phyloP scores from a whole-genome alignment of 75 land plant species.

The Larix kaempferi region DNA sequence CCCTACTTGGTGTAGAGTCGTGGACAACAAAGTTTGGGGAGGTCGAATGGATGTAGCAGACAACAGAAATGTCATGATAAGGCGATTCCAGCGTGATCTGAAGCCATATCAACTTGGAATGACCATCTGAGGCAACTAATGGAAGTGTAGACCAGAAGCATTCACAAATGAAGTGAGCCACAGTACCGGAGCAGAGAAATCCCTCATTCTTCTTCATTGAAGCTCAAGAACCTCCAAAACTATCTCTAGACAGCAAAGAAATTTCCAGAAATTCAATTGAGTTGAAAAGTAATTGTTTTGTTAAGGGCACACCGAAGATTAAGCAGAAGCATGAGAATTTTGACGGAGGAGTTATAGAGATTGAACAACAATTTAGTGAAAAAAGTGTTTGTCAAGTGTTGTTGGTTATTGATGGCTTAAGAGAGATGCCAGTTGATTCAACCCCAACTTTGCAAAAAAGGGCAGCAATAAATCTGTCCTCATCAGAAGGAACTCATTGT shows the following conservation, averaged over 20 bases:
- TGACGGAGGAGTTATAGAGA: not conserved
- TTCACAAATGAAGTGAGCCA: not conserved
- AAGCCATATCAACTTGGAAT: not conserved
- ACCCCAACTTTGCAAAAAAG: constrained; percentile 4
- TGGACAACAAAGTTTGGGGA: too few species aligned
- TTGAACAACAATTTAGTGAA: constrained; percentile 10
- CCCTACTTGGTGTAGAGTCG: too few species aligned
- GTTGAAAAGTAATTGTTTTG: not conserved
- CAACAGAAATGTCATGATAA: too few species aligned
- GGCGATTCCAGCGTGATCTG: not conserved
- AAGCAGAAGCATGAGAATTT: not conserved
- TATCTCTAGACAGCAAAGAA: constrained; percentile 59
- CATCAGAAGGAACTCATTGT: not conserved
- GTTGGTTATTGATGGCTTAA: constrained; percentile 78
- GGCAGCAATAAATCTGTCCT: not conserved
- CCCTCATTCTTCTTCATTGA: constrained; percentile 29
- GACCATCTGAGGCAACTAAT: not conserved
- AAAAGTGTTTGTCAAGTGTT: constrained; percentile 32
- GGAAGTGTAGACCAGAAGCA: not conserved
- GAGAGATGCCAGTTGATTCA: constrained; percentile 30
- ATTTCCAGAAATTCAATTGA: constrained; percentile 9
- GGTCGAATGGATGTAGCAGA: too few species aligned
- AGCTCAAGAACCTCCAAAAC: constrained; percentile 51
- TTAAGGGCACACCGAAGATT: not conserved
- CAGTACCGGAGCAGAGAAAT: not conserved